Conservation (phyloP, 1,284 basidiomycete species). For the Tremellales sp. region DNA sequence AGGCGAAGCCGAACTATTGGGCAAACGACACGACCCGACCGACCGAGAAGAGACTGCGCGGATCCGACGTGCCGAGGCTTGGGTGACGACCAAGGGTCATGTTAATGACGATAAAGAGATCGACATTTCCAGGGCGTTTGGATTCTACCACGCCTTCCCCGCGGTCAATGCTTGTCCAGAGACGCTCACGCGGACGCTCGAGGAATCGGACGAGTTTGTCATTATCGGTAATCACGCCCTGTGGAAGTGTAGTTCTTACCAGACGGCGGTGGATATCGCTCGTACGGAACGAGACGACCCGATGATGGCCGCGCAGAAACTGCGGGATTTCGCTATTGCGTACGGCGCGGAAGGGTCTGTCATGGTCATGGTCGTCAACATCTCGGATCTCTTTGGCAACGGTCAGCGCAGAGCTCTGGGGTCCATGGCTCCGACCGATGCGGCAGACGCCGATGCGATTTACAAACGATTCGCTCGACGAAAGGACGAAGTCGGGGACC, state of each 20-base stretch:
- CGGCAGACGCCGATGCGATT: constrained; percentile 21
- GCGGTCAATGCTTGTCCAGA: constrained; percentile 87
- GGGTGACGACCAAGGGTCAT: constrained; percentile 89
- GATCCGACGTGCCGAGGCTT: constrained; percentile 89
- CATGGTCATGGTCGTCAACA: constrained; percentile 96
- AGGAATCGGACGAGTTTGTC: constrained; percentile 90
- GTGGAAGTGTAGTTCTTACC: constrained; percentile 93
- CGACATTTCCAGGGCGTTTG: constrained; percentile 88
- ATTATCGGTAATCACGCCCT: constrained; percentile 90
- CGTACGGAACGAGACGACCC: constrained; percentile 79
- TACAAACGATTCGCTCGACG: constrained; percentile 34
- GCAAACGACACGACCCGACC: constrained; percentile 84
- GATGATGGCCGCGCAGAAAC: constrained; percentile 95
- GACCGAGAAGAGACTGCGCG: constrained; percentile 78
- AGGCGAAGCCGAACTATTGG: constrained; percentile 71
- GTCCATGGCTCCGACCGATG: constrained; percentile 11
- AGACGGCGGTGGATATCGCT: constrained; percentile 96
- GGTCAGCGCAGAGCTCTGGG: constrained; percentile 50
- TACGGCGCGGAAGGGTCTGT: constrained; percentile 92
- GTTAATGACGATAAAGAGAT: constrained; percentile 80
- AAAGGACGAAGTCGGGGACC: constrained; percentile 48
- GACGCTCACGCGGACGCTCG: constrained; percentile 65
- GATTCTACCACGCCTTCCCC: constrained; percentile 86
- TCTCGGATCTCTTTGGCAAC: constrained; percentile 63
- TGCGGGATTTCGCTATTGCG: constrained; percentile 93